phyloP scores from a whole-genome alignment of 1,284 basidiomycete species.

The Ganoderma meredithae region DNA sequence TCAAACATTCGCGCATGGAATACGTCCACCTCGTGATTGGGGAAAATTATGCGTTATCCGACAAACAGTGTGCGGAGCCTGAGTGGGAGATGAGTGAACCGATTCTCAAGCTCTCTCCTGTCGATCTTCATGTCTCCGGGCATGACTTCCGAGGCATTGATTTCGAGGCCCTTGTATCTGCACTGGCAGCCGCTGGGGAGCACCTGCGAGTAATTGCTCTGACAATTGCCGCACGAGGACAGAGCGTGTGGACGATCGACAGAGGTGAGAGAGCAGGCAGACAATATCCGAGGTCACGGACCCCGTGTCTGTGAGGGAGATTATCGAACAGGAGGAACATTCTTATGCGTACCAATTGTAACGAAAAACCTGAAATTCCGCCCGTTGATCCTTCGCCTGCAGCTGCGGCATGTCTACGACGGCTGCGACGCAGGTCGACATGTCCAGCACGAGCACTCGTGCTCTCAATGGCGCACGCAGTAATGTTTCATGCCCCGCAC shows the following conservation, averaged over 20 bases:
- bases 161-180: conserved; percentile 9
- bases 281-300: background rate
- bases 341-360: background rate
- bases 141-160: conserved; percentile 8
- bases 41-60: background rate
- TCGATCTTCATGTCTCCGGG: background rate
- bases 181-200: background rate
- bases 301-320: conserved; percentile 5
- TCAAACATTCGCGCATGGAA: conserved; percentile 11
- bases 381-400: background rate
- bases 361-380: background rate
- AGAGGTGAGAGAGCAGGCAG: background rate
- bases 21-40: conserved; percentile 17
- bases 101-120: background rate
- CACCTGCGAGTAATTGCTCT: conserved; percentile 14
- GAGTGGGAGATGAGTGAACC: conserved; percentile 6
- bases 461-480: background rate
- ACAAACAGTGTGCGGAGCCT: background rate
- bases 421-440: background rate
- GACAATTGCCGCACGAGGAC: conserved; percentile 2
- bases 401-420: background rate
- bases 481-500: background rate
- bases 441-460: background rate
- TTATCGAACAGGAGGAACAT: conserved; percentile 18
- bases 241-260: conserved; percentile 18